A percentile compares a stretch with the other conserved stretches of the same genome.
Evolutionary conservation across 2,329 filamentous ascomycete species (phyloP).

Genomic region (Tolypocladium album): DNA sequence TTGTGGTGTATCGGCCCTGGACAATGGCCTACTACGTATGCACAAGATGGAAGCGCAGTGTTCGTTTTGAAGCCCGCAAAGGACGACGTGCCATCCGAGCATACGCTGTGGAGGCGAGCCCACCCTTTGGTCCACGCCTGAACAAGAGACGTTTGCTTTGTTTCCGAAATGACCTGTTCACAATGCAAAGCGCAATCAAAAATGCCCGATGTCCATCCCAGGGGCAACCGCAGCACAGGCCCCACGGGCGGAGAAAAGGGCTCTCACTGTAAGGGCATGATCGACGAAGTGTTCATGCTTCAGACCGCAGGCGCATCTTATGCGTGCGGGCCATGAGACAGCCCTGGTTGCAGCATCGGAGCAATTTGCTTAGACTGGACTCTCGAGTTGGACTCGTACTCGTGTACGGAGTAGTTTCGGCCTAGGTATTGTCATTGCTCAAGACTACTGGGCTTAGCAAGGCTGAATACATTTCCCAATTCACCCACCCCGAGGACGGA

Average conservation of each 20-base stretch:
- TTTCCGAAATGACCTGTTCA: not conserved
- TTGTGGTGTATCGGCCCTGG: not conserved
- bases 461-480: not conserved
- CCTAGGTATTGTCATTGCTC: not conserved
- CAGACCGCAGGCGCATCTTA: not conserved
- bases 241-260: not conserved
- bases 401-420: not conserved
- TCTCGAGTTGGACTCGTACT: not conserved
- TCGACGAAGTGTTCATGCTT: constrained; percentile 1
- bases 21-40: not conserved
- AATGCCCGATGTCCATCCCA: not conserved
- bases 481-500: not conserved
- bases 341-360: not conserved
- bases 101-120: not conserved
- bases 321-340: constrained; percentile 3
- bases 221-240: not conserved
- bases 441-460: not conserved
- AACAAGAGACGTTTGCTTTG: not conserved
- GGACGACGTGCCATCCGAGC: not conserved
- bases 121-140: not conserved
- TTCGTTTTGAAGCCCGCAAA: not conserved
- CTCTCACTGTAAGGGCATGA: not conserved
- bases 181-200: not conserved
- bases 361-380: not conserved
- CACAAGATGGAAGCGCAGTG: not conserved